Conservation (phyloP, 2,329 filamentous ascomycete species). For the Sporothrix pseudoabietina region DNA sequence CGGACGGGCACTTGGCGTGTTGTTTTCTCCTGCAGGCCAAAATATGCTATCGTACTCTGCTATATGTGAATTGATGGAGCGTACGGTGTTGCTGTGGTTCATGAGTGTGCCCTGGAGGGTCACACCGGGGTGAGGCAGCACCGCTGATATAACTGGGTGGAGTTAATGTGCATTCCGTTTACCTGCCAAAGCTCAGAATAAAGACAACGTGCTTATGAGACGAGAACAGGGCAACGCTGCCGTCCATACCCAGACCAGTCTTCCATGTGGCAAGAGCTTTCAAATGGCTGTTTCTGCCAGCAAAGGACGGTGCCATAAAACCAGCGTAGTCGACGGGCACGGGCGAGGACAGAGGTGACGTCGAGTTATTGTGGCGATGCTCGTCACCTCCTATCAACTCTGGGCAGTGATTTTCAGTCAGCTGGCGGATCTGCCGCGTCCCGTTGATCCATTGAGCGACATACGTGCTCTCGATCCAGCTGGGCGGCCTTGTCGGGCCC, state of each 20-base stretch:
- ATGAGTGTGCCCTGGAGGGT: constrained; percentile 64
- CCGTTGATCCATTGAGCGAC: constrained; percentile 61
- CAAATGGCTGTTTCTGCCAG: constrained; percentile 54
- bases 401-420: constrained; percentile 52
- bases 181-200: neutral
- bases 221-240: constrained; percentile 56
- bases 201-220: constrained; percentile 57
- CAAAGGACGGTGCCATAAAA: constrained; percentile 62
- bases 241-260: constrained; percentile 53
- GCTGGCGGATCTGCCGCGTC: constrained; percentile 51
- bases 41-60: constrained; percentile 50
- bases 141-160: constrained; percentile 61
- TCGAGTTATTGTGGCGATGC: constrained; percentile 43
- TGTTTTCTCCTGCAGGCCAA: constrained; percentile 28
- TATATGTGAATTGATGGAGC: constrained; percentile 53
- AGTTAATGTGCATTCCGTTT: neutral
- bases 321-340: constrained; percentile 42
- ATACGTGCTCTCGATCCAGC: constrained; percentile 58
- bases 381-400: constrained; percentile 45
- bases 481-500: constrained; percentile 52
- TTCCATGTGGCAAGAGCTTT: constrained; percentile 55
- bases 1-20: constrained; percentile 37
- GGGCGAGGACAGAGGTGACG: neutral
- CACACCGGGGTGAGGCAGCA: constrained; percentile 60
- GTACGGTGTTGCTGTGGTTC: constrained; percentile 60